Percentiles rank a stretch among this genome's conserved stretches.
phyloP scores from a whole-genome alignment of 352 stramenopile species.

The Phytophthora sp. region DNA sequence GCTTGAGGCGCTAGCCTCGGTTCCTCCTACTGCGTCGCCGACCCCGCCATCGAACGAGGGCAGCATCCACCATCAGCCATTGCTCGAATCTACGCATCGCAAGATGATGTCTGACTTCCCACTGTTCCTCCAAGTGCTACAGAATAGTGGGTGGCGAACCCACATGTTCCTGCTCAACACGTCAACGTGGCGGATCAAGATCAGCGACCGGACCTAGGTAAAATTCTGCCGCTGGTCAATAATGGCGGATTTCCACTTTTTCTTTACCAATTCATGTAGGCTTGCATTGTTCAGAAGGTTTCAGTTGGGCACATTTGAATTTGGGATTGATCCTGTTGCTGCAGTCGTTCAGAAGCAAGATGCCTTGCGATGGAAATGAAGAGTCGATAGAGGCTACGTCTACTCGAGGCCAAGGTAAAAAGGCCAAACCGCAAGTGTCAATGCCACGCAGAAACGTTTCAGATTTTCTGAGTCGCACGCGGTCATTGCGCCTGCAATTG shows the following conservation, averaged over 20 bases:
- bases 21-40: conserved; percentile 16
- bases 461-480: no score
- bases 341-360: no score
- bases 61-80: conserved; percentile 28
- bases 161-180: conserved; percentile 81
- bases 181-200: conserved; percentile 67
- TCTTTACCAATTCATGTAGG: conserved; percentile 3
- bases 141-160: conserved; percentile 69
- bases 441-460: no score
- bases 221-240: not conserved
- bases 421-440: no score
- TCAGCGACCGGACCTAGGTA: conserved; percentile 48
- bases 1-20: conserved; percentile 43
- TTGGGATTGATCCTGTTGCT: no score
- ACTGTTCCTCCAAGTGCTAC: conserved; percentile 66
- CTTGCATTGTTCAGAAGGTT: not conserved
- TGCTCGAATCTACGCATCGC: conserved; percentile 54
- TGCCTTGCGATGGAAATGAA: no score
- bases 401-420: no score
- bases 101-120: conserved; percentile 65
- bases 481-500: no score
- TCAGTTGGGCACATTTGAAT: not conserved
- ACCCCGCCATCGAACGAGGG: conserved; percentile 22
- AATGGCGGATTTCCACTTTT: not conserved
- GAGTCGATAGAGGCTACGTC: no score